These are phyloP conservation scores for Dactylella cylindrospora DNA, from an alignment of 2,329 filamentous ascomycete genomes.

Conservation along the genomic window DNA sequence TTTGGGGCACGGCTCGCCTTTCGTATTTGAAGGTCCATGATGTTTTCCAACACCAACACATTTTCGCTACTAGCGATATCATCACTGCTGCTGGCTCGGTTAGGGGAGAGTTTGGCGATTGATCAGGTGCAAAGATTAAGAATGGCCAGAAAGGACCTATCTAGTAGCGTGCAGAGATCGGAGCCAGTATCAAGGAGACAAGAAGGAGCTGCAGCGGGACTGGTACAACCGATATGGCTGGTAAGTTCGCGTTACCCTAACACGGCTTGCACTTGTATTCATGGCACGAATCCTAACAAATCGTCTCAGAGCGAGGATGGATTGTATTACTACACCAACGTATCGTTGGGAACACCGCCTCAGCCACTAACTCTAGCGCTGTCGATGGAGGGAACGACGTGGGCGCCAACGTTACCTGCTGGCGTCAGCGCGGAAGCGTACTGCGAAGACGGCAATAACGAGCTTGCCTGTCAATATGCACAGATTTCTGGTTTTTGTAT, in stretches of 20 bases:
- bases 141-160: constrained; percentile 13
- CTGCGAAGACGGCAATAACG: constrained; percentile 16
- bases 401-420: constrained; percentile 35
- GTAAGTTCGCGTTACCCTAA: constrained; percentile 5
- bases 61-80: constrained; percentile 7
- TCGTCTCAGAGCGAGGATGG: constrained; percentile 39
- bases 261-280: not conserved
- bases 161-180: constrained; percentile 9
- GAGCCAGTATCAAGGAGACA: not conserved
- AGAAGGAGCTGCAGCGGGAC: constrained; percentile 1
- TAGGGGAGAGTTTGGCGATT: constrained; percentile 11
- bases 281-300: too few species aligned
- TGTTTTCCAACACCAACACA: constrained; percentile 42
- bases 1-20: too few species aligned
- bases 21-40: too few species aligned
- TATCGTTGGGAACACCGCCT: constrained; percentile 37
- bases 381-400: constrained; percentile 30
- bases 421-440: constrained; percentile 8
- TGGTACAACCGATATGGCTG: constrained; percentile 34
- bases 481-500: constrained; percentile 37
- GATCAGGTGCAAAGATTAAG: not conserved
- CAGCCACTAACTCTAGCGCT: constrained; percentile 32
- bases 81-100: constrained; percentile 5
- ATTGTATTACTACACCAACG: constrained; percentile 23
- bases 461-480: constrained; percentile 29